Conservation (phyloP, 2,329 filamentous ascomycete genomes). For the Fusarium sp. region DNA sequence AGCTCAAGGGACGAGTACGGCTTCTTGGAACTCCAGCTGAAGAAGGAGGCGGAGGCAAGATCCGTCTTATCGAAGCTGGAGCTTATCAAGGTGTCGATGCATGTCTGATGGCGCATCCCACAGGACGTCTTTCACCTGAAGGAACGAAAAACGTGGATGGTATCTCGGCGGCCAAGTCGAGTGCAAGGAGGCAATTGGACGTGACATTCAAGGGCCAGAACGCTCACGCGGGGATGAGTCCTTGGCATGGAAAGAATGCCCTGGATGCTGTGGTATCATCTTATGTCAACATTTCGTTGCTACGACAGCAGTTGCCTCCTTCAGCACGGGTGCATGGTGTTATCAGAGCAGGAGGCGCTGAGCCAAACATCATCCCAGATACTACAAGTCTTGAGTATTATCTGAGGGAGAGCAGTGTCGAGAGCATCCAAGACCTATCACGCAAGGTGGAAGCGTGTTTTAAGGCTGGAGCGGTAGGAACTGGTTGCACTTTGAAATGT, state of each 20-base stretch:
- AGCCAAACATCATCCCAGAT: slow-evolving; percentile 69
- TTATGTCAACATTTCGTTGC: slow-evolving; percentile 61
- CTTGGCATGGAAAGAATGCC: slow-evolving; percentile 71
- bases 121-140: slow-evolving; percentile 7
- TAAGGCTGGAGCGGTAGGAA: slow-evolving; percentile 52
- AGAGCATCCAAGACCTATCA: slow-evolving; percentile 51
- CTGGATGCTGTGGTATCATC: slow-evolving; percentile 66
- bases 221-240: slow-evolving; percentile 68
- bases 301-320: slow-evolving; percentile 68
- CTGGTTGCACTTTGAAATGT: slow-evolving; percentile 62
- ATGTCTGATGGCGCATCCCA: slow-evolving; percentile 47
- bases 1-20: slow-evolving; percentile 15
- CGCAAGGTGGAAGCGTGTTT: slow-evolving; percentile 55
- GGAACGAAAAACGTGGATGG: slow-evolving; percentile 32
- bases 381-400: slow-evolving; percentile 54
- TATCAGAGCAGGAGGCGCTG: slow-evolving; percentile 64
- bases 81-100: slow-evolving; percentile 55
- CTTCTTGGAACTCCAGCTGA: slow-evolving; percentile 67
- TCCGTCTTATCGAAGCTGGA: slow-evolving; percentile 57
- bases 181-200: slow-evolving; percentile 63
- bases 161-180: slow-evolving; percentile 57
- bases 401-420: slow-evolving; percentile 41
- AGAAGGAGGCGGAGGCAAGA: slow-evolving; percentile 65
- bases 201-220: slow-evolving; percentile 66
- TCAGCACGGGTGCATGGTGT: slow-evolving; percentile 63